Conservation (phyloP, 148 eudicot species). For the Fagopyrum esculentum region DNA sequence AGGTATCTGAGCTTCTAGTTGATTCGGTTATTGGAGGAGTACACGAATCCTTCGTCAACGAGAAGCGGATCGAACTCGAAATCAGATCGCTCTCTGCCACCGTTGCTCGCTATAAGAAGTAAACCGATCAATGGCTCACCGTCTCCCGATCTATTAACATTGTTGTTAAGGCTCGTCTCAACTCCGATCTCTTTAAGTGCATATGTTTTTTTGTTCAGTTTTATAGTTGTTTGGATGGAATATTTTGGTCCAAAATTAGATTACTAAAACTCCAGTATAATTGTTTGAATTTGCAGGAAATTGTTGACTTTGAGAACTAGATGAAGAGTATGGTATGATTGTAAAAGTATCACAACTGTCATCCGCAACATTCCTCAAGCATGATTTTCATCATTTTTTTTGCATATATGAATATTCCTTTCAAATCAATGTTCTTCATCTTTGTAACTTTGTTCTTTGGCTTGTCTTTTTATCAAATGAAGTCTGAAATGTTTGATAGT, state of each 20-base stretch:
- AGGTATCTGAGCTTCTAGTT: too few relatives aligned
- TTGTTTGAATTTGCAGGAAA: too few relatives aligned
- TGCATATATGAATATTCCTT: not conserved
- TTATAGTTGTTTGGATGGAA: too few relatives aligned
- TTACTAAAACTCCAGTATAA: too few relatives aligned
- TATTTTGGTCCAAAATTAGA: too few relatives aligned
- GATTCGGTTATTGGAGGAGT: conserved; percentile 51
- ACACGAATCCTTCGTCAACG: conserved; percentile 62
- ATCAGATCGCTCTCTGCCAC: conserved; percentile 43
- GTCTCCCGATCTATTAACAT: too few relatives aligned
- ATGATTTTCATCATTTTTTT: not conserved
- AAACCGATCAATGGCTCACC: too few relatives aligned
- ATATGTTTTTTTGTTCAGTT: too few relatives aligned
- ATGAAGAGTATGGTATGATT: conserved; percentile 84
- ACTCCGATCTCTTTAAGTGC: too few relatives aligned
- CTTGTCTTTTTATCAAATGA: not conserved
- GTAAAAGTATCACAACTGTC: conserved; percentile 62
- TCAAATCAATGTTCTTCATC: not conserved
- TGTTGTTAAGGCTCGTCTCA: too few relatives aligned
- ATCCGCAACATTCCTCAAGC: conserved; percentile 62
- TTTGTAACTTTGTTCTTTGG: not conserved
- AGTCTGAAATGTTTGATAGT: too few relatives aligned
- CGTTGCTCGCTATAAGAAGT: too few relatives aligned
- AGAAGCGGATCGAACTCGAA: conserved; percentile 77
- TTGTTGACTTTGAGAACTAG: conserved; percentile 47